Conservation (phyloP, 495 filamentous ascomycete genomes). For the Lasiosphaeria hispida region DNA sequence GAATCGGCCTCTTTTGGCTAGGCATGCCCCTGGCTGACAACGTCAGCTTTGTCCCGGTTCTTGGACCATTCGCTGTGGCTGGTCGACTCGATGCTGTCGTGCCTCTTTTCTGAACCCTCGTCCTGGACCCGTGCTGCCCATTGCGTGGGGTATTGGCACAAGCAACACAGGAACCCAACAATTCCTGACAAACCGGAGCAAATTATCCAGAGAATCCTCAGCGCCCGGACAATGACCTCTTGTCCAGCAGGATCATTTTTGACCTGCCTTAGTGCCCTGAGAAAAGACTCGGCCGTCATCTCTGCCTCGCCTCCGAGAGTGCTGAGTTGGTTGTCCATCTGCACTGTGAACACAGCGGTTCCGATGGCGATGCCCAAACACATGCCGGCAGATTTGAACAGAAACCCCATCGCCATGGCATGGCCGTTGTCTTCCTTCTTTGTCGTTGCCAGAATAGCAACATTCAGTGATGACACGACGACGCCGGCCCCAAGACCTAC, state of each 20-base stretch:
- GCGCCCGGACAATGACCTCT: constrained; percentile 17
- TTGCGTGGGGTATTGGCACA: constrained; percentile 17
- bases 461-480: constrained; percentile 50
- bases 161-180: constrained; percentile 14
- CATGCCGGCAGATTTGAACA: constrained; percentile 58
- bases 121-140: neutral
- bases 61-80: neutral
- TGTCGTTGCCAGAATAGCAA: constrained; percentile 46
- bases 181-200: constrained; percentile 17
- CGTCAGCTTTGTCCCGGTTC: too few species aligned
- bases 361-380: constrained; percentile 50
- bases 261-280: constrained; percentile 18
- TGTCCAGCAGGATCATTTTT: constrained; percentile 13
- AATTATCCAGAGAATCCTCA: constrained; percentile 26
- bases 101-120: neutral
- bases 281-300: constrained; percentile 21
- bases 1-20: too few species aligned
- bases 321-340: constrained; percentile 47
- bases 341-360: constrained; percentile 59
- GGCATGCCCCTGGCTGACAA: too few species aligned
- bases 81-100: too few species aligned
- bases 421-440: constrained; percentile 50
- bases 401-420: constrained; percentile 56
- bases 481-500: constrained; percentile 56
- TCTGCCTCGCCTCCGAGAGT: constrained; percentile 3